Evolutionary conservation across 192 early-diverging fungal species (phyloP).

Genomic region (Coemansia umbellata): DNA sequence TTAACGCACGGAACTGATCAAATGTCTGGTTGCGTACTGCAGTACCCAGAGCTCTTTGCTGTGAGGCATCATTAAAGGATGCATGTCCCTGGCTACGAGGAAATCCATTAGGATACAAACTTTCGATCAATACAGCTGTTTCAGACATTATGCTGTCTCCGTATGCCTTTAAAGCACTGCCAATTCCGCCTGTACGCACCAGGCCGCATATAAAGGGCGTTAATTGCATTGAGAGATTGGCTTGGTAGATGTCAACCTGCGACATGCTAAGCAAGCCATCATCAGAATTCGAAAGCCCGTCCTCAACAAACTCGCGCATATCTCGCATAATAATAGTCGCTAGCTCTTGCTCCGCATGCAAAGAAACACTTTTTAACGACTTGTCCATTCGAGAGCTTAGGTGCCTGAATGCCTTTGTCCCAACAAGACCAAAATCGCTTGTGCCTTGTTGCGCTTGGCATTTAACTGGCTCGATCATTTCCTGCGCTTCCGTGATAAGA

Average conservation of each 20-base stretch:
- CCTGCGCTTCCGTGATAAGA: slow-evolving; percentile 79
- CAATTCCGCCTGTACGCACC: slow-evolving; percentile 67
- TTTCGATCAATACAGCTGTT: slow-evolving; percentile 72
- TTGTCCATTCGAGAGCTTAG: slow-evolving; percentile 25
- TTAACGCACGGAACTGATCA: slow-evolving; percentile 74
- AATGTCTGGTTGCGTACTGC: slow-evolving; percentile 79
- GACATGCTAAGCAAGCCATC: slow-evolving; percentile 16
- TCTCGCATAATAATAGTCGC: slow-evolving; percentile 46
- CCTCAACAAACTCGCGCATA: slow-evolving; percentile 48
- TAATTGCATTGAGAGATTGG: slow-evolving; percentile 53
- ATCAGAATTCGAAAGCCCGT: slow-evolving; percentile 28
- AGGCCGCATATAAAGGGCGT: slow-evolving; percentile 75
- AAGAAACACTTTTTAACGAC: slow-evolving; percentile 10
- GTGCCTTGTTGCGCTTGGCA: not conserved
- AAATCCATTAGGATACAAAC: slow-evolving; percentile 53
- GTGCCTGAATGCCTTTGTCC: slow-evolving; percentile 27
- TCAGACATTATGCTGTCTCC: slow-evolving; percentile 73
- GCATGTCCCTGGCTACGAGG: slow-evolving; percentile 42
- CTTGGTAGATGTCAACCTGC: slow-evolving; percentile 48
- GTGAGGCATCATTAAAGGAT: slow-evolving; percentile 25
- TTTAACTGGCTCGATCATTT: slow-evolving; percentile 36
- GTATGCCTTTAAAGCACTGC: slow-evolving; percentile 66
- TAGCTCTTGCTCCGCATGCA: slow-evolving; percentile 40
- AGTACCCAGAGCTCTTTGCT: slow-evolving; percentile 48
- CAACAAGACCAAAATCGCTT: slow-evolving; percentile 3